These are phyloP conservation scores for Serendipita sp. DNA, from an alignment of 768 basidiomycete species.

Conservation along the genomic window DNA sequence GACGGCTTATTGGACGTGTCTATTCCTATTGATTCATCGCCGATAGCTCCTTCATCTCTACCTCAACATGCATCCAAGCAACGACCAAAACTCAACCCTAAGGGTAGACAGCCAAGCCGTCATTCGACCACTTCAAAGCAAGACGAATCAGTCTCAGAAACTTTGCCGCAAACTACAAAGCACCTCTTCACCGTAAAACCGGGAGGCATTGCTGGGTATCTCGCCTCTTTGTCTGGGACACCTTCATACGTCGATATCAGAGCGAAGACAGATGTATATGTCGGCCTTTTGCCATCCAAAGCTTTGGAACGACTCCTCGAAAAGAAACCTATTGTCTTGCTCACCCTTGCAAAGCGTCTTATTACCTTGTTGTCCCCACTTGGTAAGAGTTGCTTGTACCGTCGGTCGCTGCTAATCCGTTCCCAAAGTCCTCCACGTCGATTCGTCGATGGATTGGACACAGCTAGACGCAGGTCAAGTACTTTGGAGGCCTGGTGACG, in stretches of 20 bases:
- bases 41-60: background rate
- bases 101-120: background rate
- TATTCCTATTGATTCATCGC: slow-evolving; percentile 34
- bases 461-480: slow-evolving; percentile 93
- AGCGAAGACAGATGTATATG: slow-evolving; percentile 97
- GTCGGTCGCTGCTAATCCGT: background rate
- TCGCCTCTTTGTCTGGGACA: slow-evolving; percentile 80
- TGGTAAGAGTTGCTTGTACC: slow-evolving; percentile 25
- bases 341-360: slow-evolving; percentile 90
- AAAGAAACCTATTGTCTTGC: slow-evolving; percentile 82
- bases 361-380: slow-evolving; percentile 89
- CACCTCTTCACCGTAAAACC: slow-evolving; percentile 89
- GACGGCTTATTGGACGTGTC: slow-evolving; percentile 91
- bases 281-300: slow-evolving; percentile 80
- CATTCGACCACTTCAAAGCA: background rate
- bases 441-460: slow-evolving; percentile 95
- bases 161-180: slow-evolving; percentile 31
- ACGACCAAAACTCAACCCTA: background rate
- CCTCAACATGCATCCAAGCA: background rate
- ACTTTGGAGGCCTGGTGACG: slow-evolving; percentile 79
- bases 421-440: slow-evolving; percentile 74
- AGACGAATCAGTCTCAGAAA: slow-evolving; percentile 11
- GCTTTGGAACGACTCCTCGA: slow-evolving; percentile 83
- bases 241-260: slow-evolving; percentile 93
- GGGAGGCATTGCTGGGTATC: slow-evolving; percentile 93